Evolutionary conservation across 108 stramenopile species (phyloP), one percentile per base, ranked within the genome.

Genomic region (Craspedostauros australis): DNA sequence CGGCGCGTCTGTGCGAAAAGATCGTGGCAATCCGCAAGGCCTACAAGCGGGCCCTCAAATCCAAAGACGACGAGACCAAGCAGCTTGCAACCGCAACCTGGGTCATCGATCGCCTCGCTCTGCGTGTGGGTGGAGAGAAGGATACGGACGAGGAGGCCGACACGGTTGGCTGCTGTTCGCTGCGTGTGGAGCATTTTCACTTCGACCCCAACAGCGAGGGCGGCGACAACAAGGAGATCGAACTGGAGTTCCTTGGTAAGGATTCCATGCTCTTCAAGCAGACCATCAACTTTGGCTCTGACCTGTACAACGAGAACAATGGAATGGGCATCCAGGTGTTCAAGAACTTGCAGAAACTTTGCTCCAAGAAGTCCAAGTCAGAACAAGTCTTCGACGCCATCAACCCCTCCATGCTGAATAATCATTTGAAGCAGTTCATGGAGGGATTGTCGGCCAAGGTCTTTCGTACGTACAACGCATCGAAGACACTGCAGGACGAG

Each of bases 241-340:
- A 98, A 52, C 75, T 99, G n/a, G 99, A 99, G 73, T 99, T 99
- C 69, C 66, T 98, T 38, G 99, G 99, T 75, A 99, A 99, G 66
- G 99, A 99, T 70, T 95, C 94, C 23, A 99, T 99, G 96, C 91
- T 97, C 42, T 98, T 91, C 85, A 98, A 96, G 84, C 96, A 99
- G 71, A 96, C 95, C 2, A 97, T 99, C 58, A 96, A 98, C 62
- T 95, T 97, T 72, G 93, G 80, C 8, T 49, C 79, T 43, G 73
- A 74, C 36, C 62, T 88, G 68, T 91, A 91, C 61, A 89, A 80
- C 31, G 90, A 86, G 19, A 78, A 88, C 46, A 80, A 87, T 66
- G 84, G 83, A 5, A 81, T 94, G 84, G 96, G 96, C 21, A 57
- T 70, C 37, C 81, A 84, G 53, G 92, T 98, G 26, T 98, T 86